Percentiles rank a stretch among this genome's conserved stretches.
Evolutionary conservation across 2,329 filamentous ascomycete species (phyloP).

Genomic region (Diatrype stigma): DNA sequence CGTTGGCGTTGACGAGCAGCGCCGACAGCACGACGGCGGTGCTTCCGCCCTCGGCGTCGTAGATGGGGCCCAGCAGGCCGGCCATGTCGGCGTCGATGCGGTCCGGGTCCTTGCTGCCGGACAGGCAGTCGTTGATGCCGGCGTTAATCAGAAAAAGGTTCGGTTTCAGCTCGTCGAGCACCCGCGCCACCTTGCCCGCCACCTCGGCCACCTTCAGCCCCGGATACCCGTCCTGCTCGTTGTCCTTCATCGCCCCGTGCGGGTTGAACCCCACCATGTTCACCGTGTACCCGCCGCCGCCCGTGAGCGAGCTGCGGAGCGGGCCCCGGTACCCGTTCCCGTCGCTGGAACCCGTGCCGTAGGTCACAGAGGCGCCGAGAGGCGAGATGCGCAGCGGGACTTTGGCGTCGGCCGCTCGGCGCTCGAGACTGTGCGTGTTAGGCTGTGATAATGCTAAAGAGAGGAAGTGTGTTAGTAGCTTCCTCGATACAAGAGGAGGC

Average conservation of each 20-base stretch:
- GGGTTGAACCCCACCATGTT: slow-evolving; percentile 1
- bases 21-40: background rate
- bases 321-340: slow-evolving; percentile 20
- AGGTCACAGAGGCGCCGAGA: slow-evolving; percentile 20
- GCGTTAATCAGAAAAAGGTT: background rate
- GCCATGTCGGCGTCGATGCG: background rate
- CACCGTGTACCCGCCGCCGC: slow-evolving; percentile 12
- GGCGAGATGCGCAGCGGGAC: slow-evolving; percentile 16
- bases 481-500: no score
- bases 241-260: background rate
- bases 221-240: background rate
- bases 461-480: no score
- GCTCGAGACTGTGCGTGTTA: background rate
- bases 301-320: slow-evolving; percentile 14
- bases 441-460: background rate
- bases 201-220: background rate
- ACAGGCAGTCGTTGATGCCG: background rate
- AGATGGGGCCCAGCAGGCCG: background rate
- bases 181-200: background rate
- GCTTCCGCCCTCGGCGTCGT: background rate
- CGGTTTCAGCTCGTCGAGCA: background rate
- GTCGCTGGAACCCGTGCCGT: slow-evolving; percentile 15
- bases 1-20: background rate
- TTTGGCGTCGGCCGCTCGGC: background rate
- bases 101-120: background rate